Percentiles rank a stretch among this genome's conserved stretches.
These are phyloP conservation scores for Ceratobasidium theobromae DNA, from an alignment of 1,284 basidiomycete genomes.

Conservation along the genomic window DNA sequence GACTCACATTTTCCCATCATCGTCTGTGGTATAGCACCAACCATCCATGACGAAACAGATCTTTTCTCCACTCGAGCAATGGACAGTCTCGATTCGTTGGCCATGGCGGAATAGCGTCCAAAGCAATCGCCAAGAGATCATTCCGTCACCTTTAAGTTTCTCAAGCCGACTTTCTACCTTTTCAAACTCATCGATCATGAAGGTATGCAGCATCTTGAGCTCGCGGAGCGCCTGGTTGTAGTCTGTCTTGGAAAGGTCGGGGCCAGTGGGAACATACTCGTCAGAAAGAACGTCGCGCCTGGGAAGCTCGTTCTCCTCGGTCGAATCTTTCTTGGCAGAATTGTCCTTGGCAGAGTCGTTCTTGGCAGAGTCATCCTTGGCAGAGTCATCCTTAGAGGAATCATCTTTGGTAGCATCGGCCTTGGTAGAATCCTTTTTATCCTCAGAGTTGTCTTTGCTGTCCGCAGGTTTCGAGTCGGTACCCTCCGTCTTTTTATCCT, in stretches of 20 bases:
- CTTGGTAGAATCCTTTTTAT: neutral
- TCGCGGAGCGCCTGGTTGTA: slow-evolving; percentile 24
- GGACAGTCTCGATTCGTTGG: slow-evolving; percentile 20
- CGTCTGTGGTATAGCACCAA: slow-evolving; percentile 20
- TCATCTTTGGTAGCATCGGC: neutral
- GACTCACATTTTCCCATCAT: slow-evolving; percentile 23
- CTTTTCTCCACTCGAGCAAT: slow-evolving; percentile 23
- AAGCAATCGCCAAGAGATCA: slow-evolving; percentile 25
- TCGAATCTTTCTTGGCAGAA: too few species aligned
- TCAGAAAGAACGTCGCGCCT: slow-evolving; percentile 23
- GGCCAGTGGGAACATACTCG: slow-evolving; percentile 4
- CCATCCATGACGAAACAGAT: slow-evolving; percentile 20
- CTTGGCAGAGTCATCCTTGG: neutral
- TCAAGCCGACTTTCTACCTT: slow-evolving; percentile 18
- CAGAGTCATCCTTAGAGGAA: neutral
- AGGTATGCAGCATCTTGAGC: slow-evolving; percentile 14
- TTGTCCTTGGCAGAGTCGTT: neutral
- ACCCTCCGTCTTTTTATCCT: neutral
- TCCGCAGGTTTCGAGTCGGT: neutral
- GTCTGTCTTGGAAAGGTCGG: slow-evolving; percentile 16
- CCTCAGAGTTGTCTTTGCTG: neutral
- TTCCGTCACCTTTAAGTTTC: slow-evolving; percentile 11
- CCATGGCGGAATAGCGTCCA: slow-evolving; percentile 23
- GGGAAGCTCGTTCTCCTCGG: neutral
- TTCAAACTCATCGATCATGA: slow-evolving; percentile 10